Base-by-base conservation (phyloP, 1,139 yeast genomes). In the Hanseniaspora uvarum region DNA sequence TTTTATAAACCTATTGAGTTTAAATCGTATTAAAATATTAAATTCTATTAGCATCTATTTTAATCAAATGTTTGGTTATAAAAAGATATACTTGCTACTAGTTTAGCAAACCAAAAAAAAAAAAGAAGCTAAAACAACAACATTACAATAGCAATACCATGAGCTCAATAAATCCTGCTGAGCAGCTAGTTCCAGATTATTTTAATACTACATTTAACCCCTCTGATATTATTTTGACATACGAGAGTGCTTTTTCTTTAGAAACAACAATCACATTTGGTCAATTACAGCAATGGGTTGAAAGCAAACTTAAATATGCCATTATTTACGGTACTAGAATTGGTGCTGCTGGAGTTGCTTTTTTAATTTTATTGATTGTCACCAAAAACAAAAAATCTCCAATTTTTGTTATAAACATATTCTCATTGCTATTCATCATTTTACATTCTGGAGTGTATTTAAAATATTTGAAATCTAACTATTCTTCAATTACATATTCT, bases 361-460 rank as follows among this genome's bases (percentile, higher is more conserved):
- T 72, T 55, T 63, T 71, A 30, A 64, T 70, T 19, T 68, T 73
- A 54, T 66, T 69, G 59, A 63, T 74, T 50, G 65, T 78, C 7
- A 72, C 80, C 5, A 73, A 71, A 44, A 75, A 73, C 56, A 78
- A 72, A 60, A 74, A 68, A 41, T 78, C 88, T 0, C 85, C 88
- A 4, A 77, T 87, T 34, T 88, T 86, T 64, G 66, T 81, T 23
- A 68, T 86, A 53, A 87, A 88, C 66, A 81, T 80, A 62, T 54
- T 72, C 2, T 77, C 85, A 19, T 71, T 88, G 54, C 53, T 77
- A 2, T 64, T 79, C 4, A 68, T 81, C 44, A 67, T 82, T 5
- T 56, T 86, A 12, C 83, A 82, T 56, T 77, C 86, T 1, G 72
- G 74, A 6, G 69, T 85, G n/a, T 81, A 73, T 65, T 63, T 82